Base-by-base conservation (phyloP, 2,329 filamentous ascomycete genomes). In the Harringtonia aguacate region DNA sequence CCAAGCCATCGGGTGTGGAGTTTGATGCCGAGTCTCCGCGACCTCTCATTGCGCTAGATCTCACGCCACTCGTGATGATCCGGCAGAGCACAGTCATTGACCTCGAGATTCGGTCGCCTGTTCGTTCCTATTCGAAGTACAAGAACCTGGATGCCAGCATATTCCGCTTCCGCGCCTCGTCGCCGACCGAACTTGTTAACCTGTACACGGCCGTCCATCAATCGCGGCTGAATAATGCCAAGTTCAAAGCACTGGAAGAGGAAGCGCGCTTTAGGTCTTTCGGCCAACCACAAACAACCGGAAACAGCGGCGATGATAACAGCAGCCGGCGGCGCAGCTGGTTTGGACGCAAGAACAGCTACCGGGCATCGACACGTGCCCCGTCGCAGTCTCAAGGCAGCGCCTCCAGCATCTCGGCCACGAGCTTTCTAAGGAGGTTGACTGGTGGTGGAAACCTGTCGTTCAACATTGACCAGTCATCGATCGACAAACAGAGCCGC, bases 81-180 rank as follows among this genome's bases (percentile, higher is more conserved):
- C 79, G 90, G 50, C 84, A 90, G 56, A 92, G 89, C 55, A 98
- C 88, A 20, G 86, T 85, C 4, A 77, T 98, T 28, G 92, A 98
- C 59, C 86, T 98, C 43, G 92, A 94, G 52, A 86, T 98, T 51
- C 84, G 88, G 40, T 95, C 90, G 8, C 86, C 86, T 2, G 84
- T 89, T 22, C 84, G 84, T 36, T 61, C 71, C 20, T 71, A 84
- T 49, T 88, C 84, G 6, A 77, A 78, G 53, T 73, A 95, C 45
- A 75, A 71, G 47, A 74, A 66, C 65, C 57, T 81, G 41, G 81
- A 80, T 14, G 72, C 72, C 28, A 71, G 67, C 54, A 92, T 94
- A 58, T 86, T 95, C 65, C 90, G 94, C 70, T 92, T 97, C 73
- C 83, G 92, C 35, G 86, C 86, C 39, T 71, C 81, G 35, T 85